Evolutionary conservation across 2,329 filamentous ascomycete species (phyloP).

Genomic region (Pseudogymnoascus sp.): DNA sequence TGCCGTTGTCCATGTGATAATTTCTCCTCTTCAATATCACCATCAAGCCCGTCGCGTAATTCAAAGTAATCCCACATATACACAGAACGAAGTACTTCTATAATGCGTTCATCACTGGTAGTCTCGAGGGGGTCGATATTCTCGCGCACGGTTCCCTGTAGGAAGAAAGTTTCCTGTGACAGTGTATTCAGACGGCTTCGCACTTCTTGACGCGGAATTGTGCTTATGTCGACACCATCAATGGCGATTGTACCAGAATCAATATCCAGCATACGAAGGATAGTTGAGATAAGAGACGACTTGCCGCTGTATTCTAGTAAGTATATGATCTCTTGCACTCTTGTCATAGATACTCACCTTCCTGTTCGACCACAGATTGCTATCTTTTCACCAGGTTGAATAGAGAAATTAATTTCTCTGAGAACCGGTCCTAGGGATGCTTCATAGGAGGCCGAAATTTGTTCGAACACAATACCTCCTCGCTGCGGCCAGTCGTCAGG

Average conservation of each 20-base stretch:
- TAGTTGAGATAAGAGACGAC: slow-evolving; percentile 78
- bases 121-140: slow-evolving; percentile 84
- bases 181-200: slow-evolving; percentile 90
- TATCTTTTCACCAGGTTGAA: slow-evolving; percentile 29
- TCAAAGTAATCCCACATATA: slow-evolving; percentile 36
- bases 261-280: slow-evolving; percentile 86
- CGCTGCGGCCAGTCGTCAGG: slow-evolving; percentile 25
- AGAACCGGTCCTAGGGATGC: slow-evolving; percentile 48
- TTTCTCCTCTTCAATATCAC: slow-evolving; percentile 60
- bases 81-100: slow-evolving; percentile 72
- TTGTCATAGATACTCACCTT: slow-evolving; percentile 20
- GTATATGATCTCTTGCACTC: background rate
- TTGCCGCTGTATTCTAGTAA: slow-evolving; percentile 58
- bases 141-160: slow-evolving; percentile 77
- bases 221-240: slow-evolving; percentile 77
- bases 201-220: slow-evolving; percentile 81
- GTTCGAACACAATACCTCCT: slow-evolving; percentile 26
- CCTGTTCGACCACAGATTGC: slow-evolving; percentile 31
- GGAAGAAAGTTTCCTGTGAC: slow-evolving; percentile 86
- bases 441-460: slow-evolving; percentile 30
- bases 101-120: slow-evolving; percentile 80
- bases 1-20: slow-evolving; percentile 53
- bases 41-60: slow-evolving; percentile 31
- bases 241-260: slow-evolving; percentile 79
- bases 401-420: slow-evolving; percentile 31